Percentiles rank a stretch among this genome's conserved stretches.
These are phyloP conservation scores for Amanita molliuscula DNA, from an alignment of 768 basidiomycete species.

Conservation along the genomic window DNA sequence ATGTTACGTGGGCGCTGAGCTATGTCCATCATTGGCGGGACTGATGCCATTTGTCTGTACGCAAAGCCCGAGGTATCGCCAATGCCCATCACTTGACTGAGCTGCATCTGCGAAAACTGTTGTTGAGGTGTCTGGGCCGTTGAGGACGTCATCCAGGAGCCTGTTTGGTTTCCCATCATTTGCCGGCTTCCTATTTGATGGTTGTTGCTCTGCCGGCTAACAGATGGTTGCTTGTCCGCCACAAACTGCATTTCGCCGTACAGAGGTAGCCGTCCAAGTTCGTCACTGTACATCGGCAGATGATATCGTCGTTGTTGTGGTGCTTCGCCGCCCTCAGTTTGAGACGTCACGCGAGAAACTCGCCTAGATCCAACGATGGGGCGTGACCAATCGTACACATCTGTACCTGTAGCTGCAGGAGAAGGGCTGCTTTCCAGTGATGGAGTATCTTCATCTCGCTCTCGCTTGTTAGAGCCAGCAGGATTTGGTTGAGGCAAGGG, in stretches of 20 bases:
- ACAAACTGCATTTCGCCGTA: conserved; percentile 22
- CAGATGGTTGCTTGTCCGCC: conserved; percentile 1
- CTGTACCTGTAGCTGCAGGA: conserved; percentile 8
- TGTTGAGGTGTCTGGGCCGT: not conserved
- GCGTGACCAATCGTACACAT: not conserved
- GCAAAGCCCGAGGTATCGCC: not conserved
- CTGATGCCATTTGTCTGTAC: not conserved
- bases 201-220: not conserved
- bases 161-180: not conserved
- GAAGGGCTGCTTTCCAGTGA: not conserved
- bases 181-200: conserved; percentile 3
- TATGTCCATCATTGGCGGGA: not conserved
- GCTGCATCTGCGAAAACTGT: not conserved
- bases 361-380: conserved; percentile 4
- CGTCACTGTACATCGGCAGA: conserved; percentile 52
- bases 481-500: conserved; percentile 53
- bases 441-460: conserved; percentile 48
- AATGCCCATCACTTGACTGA: not conserved
- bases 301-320: conserved; percentile 11
- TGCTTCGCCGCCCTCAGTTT: not conserved
- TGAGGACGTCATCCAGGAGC: not conserved
- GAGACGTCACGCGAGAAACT: not conserved
- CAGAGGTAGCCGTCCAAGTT: conserved; percentile 43
- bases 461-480: conserved; percentile 44
- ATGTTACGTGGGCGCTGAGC: not conserved